These are phyloP conservation scores for Cytospora schulzeri DNA, from an alignment of 2,329 filamentous ascomycete species.

Conservation along the genomic window DNA sequence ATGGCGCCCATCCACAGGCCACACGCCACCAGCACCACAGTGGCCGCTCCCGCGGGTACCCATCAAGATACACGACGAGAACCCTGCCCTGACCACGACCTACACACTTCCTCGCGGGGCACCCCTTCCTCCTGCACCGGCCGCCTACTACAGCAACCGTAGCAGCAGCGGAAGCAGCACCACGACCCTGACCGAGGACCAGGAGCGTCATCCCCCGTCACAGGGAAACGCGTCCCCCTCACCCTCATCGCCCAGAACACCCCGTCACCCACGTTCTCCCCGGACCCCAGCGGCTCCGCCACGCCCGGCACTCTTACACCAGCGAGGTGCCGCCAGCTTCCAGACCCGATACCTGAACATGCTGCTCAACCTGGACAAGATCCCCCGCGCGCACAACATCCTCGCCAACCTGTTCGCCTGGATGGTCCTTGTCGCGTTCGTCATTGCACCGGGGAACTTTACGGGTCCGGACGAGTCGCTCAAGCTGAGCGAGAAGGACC, in stretches of 20 bases:
- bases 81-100: conserved; percentile 21
- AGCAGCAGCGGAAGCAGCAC: conserved; percentile 21
- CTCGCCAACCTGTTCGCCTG: conserved; percentile 48
- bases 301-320: conserved; percentile 1
- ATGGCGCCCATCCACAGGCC: conserved; percentile 26
- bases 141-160: conserved; percentile 12
- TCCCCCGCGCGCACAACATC: conserved; percentile 50
- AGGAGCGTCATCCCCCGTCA: neutral
- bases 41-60: conserved; percentile 25
- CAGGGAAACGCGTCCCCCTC: neutral
- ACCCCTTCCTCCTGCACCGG: conserved; percentile 22
- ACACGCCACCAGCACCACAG: conserved; percentile 25
- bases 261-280: conserved; percentile 5
- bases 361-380: conserved; percentile 49
- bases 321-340: conserved; percentile 22
- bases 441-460: conserved; percentile 56
- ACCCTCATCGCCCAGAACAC: conserved; percentile 2
- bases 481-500: conserved; percentile 8
- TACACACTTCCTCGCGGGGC: conserved; percentile 26
- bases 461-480: conserved; percentile 37
- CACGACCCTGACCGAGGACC: conserved; percentile 11
- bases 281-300: neutral
- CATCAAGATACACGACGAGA: conserved; percentile 15
- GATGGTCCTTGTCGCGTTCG: conserved; percentile 55
- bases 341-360: conserved; percentile 46